phyloP scores from a whole-genome alignment of 2,329 filamentous ascomycete species.

The Fusarium temperatum region DNA sequence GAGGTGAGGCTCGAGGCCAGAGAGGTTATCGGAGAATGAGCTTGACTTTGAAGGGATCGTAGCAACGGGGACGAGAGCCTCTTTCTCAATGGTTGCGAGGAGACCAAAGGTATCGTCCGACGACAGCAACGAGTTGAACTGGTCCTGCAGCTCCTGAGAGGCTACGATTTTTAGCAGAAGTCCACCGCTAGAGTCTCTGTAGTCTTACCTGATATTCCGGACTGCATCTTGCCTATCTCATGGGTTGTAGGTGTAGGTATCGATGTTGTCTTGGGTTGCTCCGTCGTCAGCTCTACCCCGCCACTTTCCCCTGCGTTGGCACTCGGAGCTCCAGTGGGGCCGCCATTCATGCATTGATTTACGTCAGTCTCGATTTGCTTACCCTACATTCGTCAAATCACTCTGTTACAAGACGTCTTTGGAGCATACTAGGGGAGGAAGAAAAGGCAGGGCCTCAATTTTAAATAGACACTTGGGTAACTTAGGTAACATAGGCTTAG shows the following conservation, averaged over 20 bases:
- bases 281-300: slow-evolving; percentile 41
- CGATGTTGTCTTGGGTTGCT: slow-evolving; percentile 24
- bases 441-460: too few species aligned
- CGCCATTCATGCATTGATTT: slow-evolving; percentile 17
- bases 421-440: not conserved
- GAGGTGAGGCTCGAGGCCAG: slow-evolving; percentile 69
- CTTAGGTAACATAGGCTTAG: not conserved
- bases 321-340: slow-evolving; percentile 35
- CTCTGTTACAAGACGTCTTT: not conserved
- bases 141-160: slow-evolving; percentile 77
- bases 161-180: slow-evolving; percentile 56
- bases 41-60: slow-evolving; percentile 62
- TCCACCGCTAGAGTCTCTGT: not conserved
- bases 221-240: slow-evolving; percentile 68
- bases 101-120: slow-evolving; percentile 72
- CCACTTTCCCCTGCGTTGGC: slow-evolving; percentile 31
- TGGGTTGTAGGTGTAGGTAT: slow-evolving; percentile 10
- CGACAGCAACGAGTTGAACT: slow-evolving; percentile 76
- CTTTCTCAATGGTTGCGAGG: slow-evolving; percentile 74
- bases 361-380: slow-evolving; percentile 9
- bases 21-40: slow-evolving; percentile 72
- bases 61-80: slow-evolving; percentile 70
- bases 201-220: slow-evolving; percentile 75
- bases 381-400: slow-evolving; percentile 24
- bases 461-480: accelerated